Base-by-base conservation (phyloP, 2,329 filamentous ascomycete genomes). In the Trichoderma sp. region DNA sequence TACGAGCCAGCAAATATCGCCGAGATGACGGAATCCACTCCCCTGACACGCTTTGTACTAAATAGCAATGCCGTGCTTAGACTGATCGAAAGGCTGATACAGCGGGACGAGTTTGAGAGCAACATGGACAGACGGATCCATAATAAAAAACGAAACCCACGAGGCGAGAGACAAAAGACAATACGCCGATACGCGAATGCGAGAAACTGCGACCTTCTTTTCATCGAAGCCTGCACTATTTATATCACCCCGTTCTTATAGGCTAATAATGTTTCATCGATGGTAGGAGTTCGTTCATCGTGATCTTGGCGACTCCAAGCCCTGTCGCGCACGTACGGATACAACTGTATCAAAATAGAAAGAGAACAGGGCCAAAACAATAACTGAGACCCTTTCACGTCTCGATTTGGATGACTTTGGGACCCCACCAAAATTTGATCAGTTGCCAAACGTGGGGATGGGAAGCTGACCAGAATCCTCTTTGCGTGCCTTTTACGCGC, bases 11-110 rank as follows among this genome's bases (percentile, higher is more conserved):
- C 60, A 53, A 53, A 56, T 47, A 47, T 65, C 24, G 62, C 35
- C 49, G 62, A 65, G 37, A 56, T 65, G 53, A 47, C 24, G 29
- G 53, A 40, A 49, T 37, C 61, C 61, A 64, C 61, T 57, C n/a
- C 62, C 62, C 56, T 31, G 29, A 31, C 29, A 31, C 29, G 5
- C 3, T 4, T 6, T 1, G 29, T 31, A 31, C 11, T 35, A 35
- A 14, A 3, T 33, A 5, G 27, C 16, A 19, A 33, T 56, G 53
- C 53, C 16, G 29, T 56, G 53, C 53, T 56, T 56, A 13, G 53
- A 33, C 16, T 58, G 55, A 58, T 58, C 55, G 55, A n/a, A 35
- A 21, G 37, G 6, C 55, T 58, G 24, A 53, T 53, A 43, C 40
- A 43, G 40, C 40, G 40, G 49, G 49, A 53, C 13, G 49, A 29